Percentiles rank a stretch among this genome's conserved stretches.
Conservation (phyloP, 2,329 filamentous ascomycete genomes). For the Epichloe baconii region DNA sequence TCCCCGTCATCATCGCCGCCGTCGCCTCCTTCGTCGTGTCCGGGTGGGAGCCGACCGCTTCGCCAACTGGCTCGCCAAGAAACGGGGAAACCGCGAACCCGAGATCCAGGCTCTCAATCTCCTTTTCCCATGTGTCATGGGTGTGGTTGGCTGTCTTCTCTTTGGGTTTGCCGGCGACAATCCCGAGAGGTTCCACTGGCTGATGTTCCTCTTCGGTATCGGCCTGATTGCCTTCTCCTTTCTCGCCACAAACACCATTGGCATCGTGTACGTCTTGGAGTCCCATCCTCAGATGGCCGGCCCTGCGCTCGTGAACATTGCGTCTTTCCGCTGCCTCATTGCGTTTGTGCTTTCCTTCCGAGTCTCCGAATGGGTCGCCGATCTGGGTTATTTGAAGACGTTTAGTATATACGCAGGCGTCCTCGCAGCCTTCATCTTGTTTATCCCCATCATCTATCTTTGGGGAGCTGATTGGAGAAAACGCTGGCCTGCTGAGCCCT, state of each 20-base stretch:
- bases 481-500: conserved; percentile 11
- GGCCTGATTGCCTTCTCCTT: conserved; percentile 2
- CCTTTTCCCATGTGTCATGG: background rate
- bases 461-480: background rate
- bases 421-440: background rate
- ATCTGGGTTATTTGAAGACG: conserved; percentile 1
- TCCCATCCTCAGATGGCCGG: background rate
- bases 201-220: background rate
- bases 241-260: conserved; percentile 3
- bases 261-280: conserved; percentile 4
- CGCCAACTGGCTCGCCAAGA: conserved; percentile 2
- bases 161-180: background rate
- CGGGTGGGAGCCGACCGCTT: background rate
- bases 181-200: background rate
- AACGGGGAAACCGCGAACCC: background rate
- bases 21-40: background rate
- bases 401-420: background rate
- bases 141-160: background rate
- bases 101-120: conserved; percentile 3
- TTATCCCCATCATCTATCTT: background rate
- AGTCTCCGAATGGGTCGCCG: conserved; percentile 3
- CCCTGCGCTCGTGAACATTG: conserved; percentile 2
- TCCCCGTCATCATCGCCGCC: background rate
- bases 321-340: background rate
- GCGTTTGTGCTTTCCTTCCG: conserved; percentile 3